Evolutionary conservation across 208 protist species (phyloP).

Genomic region (Leishmania guyanensis): DNA sequence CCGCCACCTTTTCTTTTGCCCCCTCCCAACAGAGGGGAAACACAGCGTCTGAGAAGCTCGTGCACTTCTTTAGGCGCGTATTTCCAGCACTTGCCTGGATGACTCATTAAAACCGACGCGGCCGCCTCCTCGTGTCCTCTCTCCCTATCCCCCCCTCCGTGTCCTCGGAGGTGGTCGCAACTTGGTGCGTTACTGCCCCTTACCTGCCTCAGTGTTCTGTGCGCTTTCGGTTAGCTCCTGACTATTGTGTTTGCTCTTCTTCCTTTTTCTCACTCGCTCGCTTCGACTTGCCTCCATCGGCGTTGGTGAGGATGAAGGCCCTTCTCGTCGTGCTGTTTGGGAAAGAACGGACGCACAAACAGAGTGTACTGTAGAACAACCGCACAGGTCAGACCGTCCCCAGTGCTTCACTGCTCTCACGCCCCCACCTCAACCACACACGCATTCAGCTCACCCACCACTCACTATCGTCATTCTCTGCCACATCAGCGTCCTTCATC

Average conservation of each 20-base stretch:
- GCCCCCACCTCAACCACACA: not conserved
- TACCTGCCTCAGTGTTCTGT: not conserved
- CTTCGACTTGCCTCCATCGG: not conserved
- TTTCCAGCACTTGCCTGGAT: not conserved
- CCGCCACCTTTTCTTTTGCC: not conserved
- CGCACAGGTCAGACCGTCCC: not conserved
- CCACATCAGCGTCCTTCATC: not conserved
- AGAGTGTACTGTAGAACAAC: not conserved
- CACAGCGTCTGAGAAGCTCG: not conserved
- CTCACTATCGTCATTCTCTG: not conserved
- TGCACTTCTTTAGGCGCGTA: not conserved
- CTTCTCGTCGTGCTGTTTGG: not conserved
- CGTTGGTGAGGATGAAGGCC: not conserved
- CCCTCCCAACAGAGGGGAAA: not conserved
- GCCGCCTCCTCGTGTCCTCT: not conserved
- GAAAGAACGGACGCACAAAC: not conserved
- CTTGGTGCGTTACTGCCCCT: not conserved
- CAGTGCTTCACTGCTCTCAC: not conserved
- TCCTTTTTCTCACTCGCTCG: not conserved
- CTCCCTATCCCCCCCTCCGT: not conserved
- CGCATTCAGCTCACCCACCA: not conserved
- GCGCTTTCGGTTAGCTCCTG: not conserved
- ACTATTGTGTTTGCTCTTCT: not conserved
- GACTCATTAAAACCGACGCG: not conserved
- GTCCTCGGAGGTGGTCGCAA: not conserved